Conservation (phyloP, 305 asterid species). For the Andrographis paniculata region DNA sequence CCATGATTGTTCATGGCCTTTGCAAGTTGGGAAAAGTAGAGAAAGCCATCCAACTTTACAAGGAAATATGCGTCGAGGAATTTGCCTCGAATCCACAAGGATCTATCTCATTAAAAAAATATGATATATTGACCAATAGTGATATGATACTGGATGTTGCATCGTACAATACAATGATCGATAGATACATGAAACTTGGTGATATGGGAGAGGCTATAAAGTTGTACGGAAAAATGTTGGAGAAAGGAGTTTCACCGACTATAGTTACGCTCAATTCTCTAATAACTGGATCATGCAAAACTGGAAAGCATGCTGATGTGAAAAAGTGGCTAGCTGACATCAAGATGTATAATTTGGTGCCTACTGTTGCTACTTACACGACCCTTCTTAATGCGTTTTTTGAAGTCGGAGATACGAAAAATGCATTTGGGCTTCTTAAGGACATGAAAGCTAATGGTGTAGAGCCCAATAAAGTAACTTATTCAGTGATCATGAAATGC, state of each 20-base stretch:
- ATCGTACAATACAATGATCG: conserved; percentile 57
- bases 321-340: conserved; percentile 32
- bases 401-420: conserved; percentile 37
- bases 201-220: conserved; percentile 39
- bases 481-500: conserved; percentile 62
- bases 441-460: conserved; percentile 50
- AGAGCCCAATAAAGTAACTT: conserved; percentile 58
- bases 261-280: conserved; percentile 62
- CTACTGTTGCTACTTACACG: conserved; percentile 54
- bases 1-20: conserved; percentile 50
- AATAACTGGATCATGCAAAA: conserved; percentile 58
- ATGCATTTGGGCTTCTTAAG: conserved; percentile 26
- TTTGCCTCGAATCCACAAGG: conserved; percentile 33
- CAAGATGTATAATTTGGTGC: conserved; percentile 37
- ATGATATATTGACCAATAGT: conserved; percentile 31
- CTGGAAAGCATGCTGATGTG: conserved; percentile 36
- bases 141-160: conserved; percentile 40
- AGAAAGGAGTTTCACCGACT: conserved; percentile 56
- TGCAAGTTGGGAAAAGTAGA: conserved; percentile 55
- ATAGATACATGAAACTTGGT: conserved; percentile 56
- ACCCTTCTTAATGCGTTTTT: conserved; percentile 60
- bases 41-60: conserved; percentile 37
- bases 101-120: conserved; percentile 43
- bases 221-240: conserved; percentile 34
- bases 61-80: conserved; percentile 41